These are phyloP conservation scores for Leishmania guyanensis DNA, from an alignment of 208 protist species.

Conservation along the genomic window DNA sequence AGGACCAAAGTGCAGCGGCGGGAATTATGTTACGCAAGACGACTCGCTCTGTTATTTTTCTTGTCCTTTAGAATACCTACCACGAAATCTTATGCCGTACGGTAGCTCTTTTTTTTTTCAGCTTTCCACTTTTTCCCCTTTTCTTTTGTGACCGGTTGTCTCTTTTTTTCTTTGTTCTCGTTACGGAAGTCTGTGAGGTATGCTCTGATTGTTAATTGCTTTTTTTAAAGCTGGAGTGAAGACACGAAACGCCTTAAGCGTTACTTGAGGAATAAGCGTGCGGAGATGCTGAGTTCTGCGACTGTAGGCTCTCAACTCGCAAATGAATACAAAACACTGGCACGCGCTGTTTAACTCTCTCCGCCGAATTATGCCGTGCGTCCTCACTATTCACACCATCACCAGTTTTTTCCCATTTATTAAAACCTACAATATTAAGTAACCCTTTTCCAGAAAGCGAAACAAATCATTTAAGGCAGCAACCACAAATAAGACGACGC, in stretches of 20 bases:
- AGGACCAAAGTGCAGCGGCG: slow-evolving; percentile 2
- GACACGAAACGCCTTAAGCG: not conserved
- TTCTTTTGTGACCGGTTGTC: not conserved
- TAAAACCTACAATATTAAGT: slow-evolving; percentile 11
- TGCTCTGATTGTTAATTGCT: slow-evolving; percentile 11
- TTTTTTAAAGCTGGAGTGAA: slow-evolving; percentile 9
- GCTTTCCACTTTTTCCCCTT: not conserved
- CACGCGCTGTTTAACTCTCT: not conserved
- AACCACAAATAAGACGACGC: not conserved
- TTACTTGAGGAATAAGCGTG: not conserved
- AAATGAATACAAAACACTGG: not conserved
- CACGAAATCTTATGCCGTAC: not conserved
- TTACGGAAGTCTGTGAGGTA: slow-evolving; percentile 4
- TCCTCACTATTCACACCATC: slow-evolving; percentile 14
- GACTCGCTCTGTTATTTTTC: not conserved
- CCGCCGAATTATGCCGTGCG: slow-evolving; percentile 6
- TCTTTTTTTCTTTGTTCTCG: slow-evolving; percentile 10
- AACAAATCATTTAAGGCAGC: slow-evolving; percentile 1
- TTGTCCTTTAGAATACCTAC: not conserved
- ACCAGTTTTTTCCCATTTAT: slow-evolving; percentile 23
- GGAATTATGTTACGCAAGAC: not conserved
- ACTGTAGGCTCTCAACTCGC: not conserved
- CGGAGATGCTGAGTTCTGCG: not conserved
- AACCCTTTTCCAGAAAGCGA: slow-evolving; percentile 16
- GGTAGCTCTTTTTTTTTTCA: not conserved